phyloP scores from a whole-genome alignment of 208 protist genomes.

The Lotmaria passim region DNA sequence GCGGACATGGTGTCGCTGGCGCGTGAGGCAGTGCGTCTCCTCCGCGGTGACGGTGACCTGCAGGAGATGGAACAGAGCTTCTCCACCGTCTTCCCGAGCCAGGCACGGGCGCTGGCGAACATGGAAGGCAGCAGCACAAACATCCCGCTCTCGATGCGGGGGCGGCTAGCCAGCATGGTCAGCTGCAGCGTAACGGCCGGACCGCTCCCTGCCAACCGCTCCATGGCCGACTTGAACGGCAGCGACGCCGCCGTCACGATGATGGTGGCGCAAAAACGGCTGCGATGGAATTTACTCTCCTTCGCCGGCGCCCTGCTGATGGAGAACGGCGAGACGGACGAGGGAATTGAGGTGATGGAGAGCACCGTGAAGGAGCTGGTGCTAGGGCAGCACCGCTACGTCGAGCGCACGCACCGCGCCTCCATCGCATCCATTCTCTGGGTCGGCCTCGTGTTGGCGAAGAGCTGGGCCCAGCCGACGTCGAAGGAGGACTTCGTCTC shows the following conservation, averaged over 20 bases:
- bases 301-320: slow-evolving; percentile 48
- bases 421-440: slow-evolving; percentile 46
- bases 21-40: slow-evolving; percentile 47
- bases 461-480: slow-evolving; percentile 37
- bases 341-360: slow-evolving; percentile 50
- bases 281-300: slow-evolving; percentile 55
- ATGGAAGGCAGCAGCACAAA: slow-evolving; percentile 7
- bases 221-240: slow-evolving; percentile 2
- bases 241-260: slow-evolving; percentile 14
- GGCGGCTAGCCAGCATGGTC: slow-evolving; percentile 3
- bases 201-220: neutral
- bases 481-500: slow-evolving; percentile 31
- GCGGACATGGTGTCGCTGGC: slow-evolving; percentile 23
- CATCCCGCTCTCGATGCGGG: slow-evolving; percentile 8
- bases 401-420: slow-evolving; percentile 45
- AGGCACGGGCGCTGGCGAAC: neutral
- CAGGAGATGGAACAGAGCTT: slow-evolving; percentile 52
- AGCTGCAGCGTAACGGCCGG: slow-evolving; percentile 17
- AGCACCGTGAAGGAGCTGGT: slow-evolving; percentile 52
- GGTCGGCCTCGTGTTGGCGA: slow-evolving; percentile 43
- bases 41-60: slow-evolving; percentile 43
- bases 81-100: slow-evolving; percentile 39
- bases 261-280: slow-evolving; percentile 40
- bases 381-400: slow-evolving; percentile 45
- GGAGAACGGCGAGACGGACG: slow-evolving; percentile 26